Conservation (phyloP, 106 monocot species). For the Dioscorea dumetorum region DNA sequence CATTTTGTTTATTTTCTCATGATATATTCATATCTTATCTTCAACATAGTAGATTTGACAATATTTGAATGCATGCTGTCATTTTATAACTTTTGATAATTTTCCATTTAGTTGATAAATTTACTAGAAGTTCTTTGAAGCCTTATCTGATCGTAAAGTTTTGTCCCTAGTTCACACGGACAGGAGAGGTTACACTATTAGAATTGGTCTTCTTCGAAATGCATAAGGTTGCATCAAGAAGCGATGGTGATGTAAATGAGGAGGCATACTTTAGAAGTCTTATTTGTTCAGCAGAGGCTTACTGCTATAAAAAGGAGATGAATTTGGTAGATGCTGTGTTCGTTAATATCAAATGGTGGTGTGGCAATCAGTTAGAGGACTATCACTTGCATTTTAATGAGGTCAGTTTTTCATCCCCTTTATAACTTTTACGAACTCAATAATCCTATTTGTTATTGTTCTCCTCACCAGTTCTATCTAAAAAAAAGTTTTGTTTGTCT, state of each 20-base stretch:
- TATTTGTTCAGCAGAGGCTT: conserved; percentile 36
- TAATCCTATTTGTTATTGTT: no score
- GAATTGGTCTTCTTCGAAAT: conserved; percentile 27
- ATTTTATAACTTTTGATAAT: neutral
- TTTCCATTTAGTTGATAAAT: neutral
- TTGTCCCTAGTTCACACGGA: conserved; percentile 46
- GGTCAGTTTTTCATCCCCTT: conserved; percentile 19
- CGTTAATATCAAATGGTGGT: conserved; percentile 48
- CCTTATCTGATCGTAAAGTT: neutral
- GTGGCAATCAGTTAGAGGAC: conserved; percentile 49
- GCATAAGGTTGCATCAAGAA: conserved; percentile 21
- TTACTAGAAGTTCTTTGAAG: neutral
- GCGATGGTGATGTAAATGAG: conserved; percentile 21
- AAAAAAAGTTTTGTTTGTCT: no score
- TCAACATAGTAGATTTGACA: no score
- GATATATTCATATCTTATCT: no score
- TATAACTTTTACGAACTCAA: no score
- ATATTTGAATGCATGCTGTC: no score
- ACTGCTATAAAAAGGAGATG: conserved; percentile 23
- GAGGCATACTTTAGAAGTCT: conserved; percentile 32
- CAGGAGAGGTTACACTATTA: conserved; percentile 50
- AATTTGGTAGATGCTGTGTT: conserved; percentile 51
- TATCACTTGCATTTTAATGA: conserved; percentile 63
- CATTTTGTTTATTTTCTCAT: no score
- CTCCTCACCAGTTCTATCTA: no score